phyloP scores from a whole-genome alignment of 164 flowering plant species.

The Magnolia changhungtana region DNA sequence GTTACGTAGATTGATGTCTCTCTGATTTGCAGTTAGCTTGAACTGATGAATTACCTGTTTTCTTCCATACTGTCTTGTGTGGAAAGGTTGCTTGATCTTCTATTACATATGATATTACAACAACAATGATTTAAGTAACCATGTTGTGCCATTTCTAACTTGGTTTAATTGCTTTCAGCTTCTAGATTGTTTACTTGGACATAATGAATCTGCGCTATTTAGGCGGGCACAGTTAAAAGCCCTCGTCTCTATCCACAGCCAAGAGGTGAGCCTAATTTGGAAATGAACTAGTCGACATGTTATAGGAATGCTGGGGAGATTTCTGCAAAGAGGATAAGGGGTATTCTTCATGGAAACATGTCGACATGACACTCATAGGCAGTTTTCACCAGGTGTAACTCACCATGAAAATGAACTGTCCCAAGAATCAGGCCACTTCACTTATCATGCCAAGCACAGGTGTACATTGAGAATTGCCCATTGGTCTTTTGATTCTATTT shows the following conservation, averaged over 20 bases:
- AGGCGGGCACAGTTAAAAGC: conserved; percentile 96
- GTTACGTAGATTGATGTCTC: neutral
- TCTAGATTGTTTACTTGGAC: conserved; percentile 83
- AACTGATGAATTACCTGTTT: neutral
- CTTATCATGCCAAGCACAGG: neutral
- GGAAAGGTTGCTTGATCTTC: neutral
- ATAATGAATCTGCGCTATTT: conserved; percentile 73
- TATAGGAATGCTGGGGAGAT: too few relatives aligned
- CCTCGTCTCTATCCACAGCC: conserved; percentile 86
- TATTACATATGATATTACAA: neutral
- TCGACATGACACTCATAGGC: neutral
- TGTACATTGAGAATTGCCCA: too few relatives aligned
- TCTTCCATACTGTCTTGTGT: neutral
- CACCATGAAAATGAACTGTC: neutral
- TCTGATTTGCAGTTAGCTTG: neutral
- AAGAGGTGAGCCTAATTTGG: conserved; percentile 53
- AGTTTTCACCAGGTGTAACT: neutral
- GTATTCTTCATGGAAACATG: neutral
- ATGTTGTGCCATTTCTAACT: conserved; percentile 6
- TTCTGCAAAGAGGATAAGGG: neutral
- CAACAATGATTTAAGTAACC: neutral
- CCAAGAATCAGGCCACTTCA: neutral
- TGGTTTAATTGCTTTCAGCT: conserved; percentile 43
- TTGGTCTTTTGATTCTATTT: too few relatives aligned
- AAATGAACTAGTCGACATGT: neutral